Evolutionary conservation across 2,329 filamentous ascomycete species (phyloP), one percentile per base, ranked within the genome.

Genomic region (Microsporum audouinii): DNA sequence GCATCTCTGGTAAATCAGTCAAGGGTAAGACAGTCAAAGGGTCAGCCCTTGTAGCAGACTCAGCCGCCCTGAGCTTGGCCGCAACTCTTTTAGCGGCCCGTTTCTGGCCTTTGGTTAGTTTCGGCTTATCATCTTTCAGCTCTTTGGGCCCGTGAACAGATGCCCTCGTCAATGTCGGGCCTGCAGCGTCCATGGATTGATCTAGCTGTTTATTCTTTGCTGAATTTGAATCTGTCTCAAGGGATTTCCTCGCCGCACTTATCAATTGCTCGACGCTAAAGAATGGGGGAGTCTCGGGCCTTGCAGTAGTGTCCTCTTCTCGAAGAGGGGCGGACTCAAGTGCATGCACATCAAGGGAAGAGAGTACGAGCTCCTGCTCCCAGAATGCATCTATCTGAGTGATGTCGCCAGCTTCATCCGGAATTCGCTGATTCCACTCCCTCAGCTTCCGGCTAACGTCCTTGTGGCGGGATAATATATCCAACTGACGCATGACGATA

Each of bases 401-500:
- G 34, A 17, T 39, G 17, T 41, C 55, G 5, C 10, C 29, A 17
- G 31, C 10, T 8, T 7, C 14, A 14, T 41, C 49, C 45, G 10
- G 60, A 38, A 8, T 38, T 49, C 14, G 27, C 14, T 33, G n/a
- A 60, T 59, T 64, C 75, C 74, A 77, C 45, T 66, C 61, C 7
- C 68, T 69, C 27, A 78, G 69, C 6, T 74, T 68, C 43, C 73
- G 71, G 61, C 78, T 79, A 27, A 80, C 78, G 65, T 81, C 77
- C 56, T 73, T 75, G 65, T 80, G 76, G 60, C 71, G 75, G 47
- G 78, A 75, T 29, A 83, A 68, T 10, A 74, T 69, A 59, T 84
- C 79, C 6, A 87, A 70, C 63, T 82, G 83, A 0, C 72, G 72
- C 8, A 80, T 75, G 7, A 85, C 77, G 56, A 79, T 77, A 0